phyloP scores from a whole-genome alignment of 306 rosid species.

The Dryas drummondii region DNA sequence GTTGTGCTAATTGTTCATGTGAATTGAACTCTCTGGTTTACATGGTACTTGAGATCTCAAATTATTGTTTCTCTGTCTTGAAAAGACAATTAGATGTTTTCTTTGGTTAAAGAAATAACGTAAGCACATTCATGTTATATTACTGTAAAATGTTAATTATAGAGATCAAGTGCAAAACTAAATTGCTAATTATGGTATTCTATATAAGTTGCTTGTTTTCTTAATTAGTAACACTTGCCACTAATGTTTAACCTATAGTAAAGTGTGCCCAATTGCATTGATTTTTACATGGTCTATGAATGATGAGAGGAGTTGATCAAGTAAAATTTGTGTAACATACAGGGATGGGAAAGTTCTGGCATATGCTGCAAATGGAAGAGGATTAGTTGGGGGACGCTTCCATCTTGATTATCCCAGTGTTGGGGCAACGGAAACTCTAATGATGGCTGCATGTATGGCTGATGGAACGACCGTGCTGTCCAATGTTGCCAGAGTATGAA shows the following conservation, averaged over 20 bases:
- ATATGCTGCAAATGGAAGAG: constrained; percentile 31
- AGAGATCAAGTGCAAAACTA: neutral
- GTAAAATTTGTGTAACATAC: neutral
- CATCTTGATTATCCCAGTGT: constrained; percentile 36
- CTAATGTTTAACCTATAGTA: neutral
- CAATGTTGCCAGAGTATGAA: constrained; percentile 37
- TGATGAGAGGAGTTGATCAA: neutral
- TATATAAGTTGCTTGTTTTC: neutral
- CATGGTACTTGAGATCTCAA: neutral
- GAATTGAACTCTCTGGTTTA: neutral
- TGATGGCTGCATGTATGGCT: constrained; percentile 41
- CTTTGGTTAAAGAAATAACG: neutral
- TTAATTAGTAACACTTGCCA: neutral
- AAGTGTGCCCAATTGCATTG: neutral
- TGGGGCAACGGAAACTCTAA: constrained; percentile 43
- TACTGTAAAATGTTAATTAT: neutral
- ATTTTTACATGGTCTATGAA: neutral
- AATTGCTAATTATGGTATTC: neutral
- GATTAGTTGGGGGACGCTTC: constrained; percentile 37
- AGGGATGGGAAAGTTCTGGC: constrained; percentile 40
- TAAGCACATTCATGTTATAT: neutral
- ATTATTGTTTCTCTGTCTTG: neutral
- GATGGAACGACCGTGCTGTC: constrained; percentile 36
- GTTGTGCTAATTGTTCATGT: neutral
- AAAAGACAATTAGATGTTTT: neutral